These are phyloP conservation scores for Schrenkiella parvula DNA, from an alignment of 345 rosid genomes.

Conservation along the genomic window DNA sequence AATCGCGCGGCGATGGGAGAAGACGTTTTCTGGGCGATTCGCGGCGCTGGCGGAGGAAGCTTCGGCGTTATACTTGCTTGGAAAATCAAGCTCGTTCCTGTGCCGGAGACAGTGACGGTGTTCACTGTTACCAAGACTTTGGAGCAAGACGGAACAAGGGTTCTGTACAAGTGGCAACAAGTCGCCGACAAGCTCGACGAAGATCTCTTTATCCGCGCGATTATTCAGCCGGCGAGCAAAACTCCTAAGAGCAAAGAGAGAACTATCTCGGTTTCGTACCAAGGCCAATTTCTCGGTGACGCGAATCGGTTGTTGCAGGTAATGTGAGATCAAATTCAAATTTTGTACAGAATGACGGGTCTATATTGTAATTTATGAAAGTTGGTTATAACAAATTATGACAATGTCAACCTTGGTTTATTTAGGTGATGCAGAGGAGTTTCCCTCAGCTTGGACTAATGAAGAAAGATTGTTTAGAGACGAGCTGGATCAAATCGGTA, in stretches of 20 bases:
- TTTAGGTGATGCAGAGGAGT: slow-evolving; percentile 43
- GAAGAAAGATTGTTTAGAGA: slow-evolving; percentile 45
- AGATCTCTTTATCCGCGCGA: slow-evolving; percentile 54
- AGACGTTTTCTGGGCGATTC: slow-evolving; percentile 69
- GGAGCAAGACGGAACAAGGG: slow-evolving; percentile 44
- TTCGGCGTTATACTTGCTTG: slow-evolving; percentile 61
- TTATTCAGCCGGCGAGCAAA: slow-evolving; percentile 33
- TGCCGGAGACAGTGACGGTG: slow-evolving; percentile 55
- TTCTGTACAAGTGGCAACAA: slow-evolving; percentile 55
- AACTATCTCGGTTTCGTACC: slow-evolving; percentile 40
- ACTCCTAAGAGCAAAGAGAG: slow-evolving; percentile 25
- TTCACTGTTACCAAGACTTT: slow-evolving; percentile 49
- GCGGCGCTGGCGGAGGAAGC: slow-evolving; percentile 74
- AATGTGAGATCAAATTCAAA: neutral
- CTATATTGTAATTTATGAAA: neutral
- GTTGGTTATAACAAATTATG: neutral
- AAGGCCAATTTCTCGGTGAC: slow-evolving; percentile 49
- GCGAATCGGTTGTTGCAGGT: slow-evolving; percentile 35
- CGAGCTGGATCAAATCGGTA: slow-evolving; percentile 60
- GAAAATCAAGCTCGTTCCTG: slow-evolving; percentile 63
- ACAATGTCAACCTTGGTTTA: neutral
- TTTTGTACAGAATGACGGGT: neutral
- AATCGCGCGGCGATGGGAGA: slow-evolving; percentile 67
- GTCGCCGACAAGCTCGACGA: slow-evolving; percentile 53
- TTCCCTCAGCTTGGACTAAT: slow-evolving; percentile 64